A percentile compares a stretch with the other conserved stretches of the same genome.
Evolutionary conservation across 371 early-diverging fungal species (phyloP).

Genomic region (Globomyces sp.): DNA sequence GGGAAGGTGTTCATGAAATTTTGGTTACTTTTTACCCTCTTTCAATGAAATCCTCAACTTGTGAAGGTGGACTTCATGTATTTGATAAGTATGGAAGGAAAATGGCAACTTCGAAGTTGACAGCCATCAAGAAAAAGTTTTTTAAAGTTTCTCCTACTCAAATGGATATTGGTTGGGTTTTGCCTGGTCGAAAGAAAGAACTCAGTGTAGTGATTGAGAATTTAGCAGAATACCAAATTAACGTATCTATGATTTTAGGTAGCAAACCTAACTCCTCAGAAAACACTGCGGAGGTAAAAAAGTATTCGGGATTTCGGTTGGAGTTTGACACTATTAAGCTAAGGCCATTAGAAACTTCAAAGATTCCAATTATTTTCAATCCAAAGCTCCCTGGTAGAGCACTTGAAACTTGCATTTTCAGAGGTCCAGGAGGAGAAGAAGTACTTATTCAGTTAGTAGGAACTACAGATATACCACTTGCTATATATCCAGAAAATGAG

Average conservation of each 20-base stretch:
- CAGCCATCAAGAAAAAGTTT: conserved; percentile 47
- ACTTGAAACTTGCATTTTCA: conserved; percentile 40
- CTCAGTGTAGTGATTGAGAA: conserved; percentile 45
- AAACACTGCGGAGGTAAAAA: background rate
- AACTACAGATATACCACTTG: conserved; percentile 54
- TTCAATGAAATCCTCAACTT: conserved; percentile 39
- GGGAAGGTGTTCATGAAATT: conserved; percentile 52
- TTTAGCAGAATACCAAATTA: conserved; percentile 9
- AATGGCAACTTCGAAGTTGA: conserved; percentile 42
- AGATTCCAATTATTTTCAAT: conserved; percentile 45
- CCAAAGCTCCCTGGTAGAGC: conserved; percentile 46
- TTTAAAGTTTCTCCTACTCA: conserved; percentile 39
- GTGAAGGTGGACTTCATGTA: conserved; percentile 48
- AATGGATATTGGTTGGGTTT: conserved; percentile 55
- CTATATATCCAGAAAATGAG: conserved; percentile 47
- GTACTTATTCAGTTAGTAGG: conserved; percentile 41
- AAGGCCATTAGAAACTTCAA: conserved; percentile 45
- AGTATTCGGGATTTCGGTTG: conserved; percentile 31
- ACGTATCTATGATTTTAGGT: background rate
- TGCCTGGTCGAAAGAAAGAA: conserved; percentile 50
- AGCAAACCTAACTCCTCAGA: conserved; percentile 4
- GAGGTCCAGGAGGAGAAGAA: conserved; percentile 58
- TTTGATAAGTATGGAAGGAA: conserved; percentile 53
- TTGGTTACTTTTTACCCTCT: conserved; percentile 45
- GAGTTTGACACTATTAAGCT: conserved; percentile 31